These are phyloP conservation scores for Mortierella sp. DNA, from an alignment of 371 early-diverging fungal species.

Conservation along the genomic window DNA sequence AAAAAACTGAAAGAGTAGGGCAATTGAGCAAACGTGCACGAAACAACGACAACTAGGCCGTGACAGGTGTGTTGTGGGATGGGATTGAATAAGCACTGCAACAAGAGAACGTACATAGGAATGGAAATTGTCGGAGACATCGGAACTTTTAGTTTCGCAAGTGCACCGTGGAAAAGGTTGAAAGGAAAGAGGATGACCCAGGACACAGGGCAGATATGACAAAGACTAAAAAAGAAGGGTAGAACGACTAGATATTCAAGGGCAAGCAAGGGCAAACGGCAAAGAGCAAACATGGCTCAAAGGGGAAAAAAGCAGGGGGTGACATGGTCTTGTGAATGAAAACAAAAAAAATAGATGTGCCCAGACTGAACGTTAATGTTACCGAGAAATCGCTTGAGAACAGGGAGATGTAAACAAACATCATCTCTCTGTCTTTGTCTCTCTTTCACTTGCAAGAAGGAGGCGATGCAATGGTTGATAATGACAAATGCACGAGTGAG, in stretches of 20 bases:
- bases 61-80: not conserved
- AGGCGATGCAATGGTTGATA: not conserved
- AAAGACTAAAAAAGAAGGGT: not conserved
- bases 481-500: too few species aligned
- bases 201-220: not conserved
- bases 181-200: not conserved
- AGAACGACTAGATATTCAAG: not conserved
- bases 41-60: not conserved
- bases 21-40: not conserved
- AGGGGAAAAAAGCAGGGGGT: not conserved
- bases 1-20: not conserved
- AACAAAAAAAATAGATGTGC: not conserved
- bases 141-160: not conserved
- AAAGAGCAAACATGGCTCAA: not conserved
- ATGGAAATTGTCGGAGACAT: not conserved
- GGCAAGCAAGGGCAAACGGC: not conserved
- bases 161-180: not conserved
- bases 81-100: not conserved
- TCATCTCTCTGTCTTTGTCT: too few species aligned
- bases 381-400: not conserved
- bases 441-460: too few species aligned
- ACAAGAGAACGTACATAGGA: too few species aligned
- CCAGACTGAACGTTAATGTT: slow-evolving; percentile 10
- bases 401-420: not conserved
- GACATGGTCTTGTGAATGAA: not conserved